These are phyloP conservation scores for Moesziomyces sp. DNA, from an alignment of 1,284 basidiomycete genomes.

Conservation along the genomic window DNA sequence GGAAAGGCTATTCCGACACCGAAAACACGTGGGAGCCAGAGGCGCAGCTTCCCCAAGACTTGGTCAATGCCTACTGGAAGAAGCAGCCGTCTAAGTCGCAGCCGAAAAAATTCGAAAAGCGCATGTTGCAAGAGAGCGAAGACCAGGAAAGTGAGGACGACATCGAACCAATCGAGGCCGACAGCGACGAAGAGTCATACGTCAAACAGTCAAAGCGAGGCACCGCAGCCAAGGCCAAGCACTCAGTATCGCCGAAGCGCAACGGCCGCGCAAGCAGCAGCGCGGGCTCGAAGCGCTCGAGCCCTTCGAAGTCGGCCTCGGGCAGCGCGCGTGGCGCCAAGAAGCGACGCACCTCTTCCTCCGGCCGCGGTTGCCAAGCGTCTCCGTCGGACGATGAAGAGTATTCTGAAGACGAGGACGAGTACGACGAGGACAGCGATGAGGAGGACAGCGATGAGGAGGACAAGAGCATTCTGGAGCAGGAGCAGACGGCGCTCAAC, in stretches of 20 bases:
- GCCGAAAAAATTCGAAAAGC: conserved; percentile 33
- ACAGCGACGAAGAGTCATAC: conserved; percentile 6
- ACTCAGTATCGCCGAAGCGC: conserved; percentile 2
- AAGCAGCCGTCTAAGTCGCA: conserved; percentile 43
- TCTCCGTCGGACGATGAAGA: conserved; percentile 3
- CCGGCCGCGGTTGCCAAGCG: conserved; percentile 5
- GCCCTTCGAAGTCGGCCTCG: neutral
- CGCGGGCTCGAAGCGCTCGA: neutral
- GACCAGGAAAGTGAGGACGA: conserved; percentile 19
- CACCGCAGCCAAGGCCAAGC: conserved; percentile 7
- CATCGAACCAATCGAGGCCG: conserved; percentile 21
- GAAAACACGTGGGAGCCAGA: conserved; percentile 57
- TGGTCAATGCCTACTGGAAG: conserved; percentile 49
- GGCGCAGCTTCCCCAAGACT: conserved; percentile 10
- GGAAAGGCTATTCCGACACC: conserved; percentile 43
- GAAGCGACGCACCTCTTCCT: conserved; percentile 9
- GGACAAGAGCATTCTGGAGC: neutral
- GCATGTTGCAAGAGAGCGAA: conserved; percentile 12
- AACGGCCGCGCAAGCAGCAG: neutral
- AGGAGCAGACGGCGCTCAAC: conserved; percentile 7
- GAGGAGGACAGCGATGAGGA: conserved; percentile 3
- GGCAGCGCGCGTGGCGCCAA: conserved; percentile 2
- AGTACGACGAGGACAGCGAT: conserved; percentile 1
- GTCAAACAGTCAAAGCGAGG: neutral
- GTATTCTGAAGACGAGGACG: neutral